Percentiles rank a stretch among this genome's conserved stretches.
phyloP scores from a whole-genome alignment of 2,329 filamentous ascomycete genomes.

The Tolypocladium endophyticum region DNA sequence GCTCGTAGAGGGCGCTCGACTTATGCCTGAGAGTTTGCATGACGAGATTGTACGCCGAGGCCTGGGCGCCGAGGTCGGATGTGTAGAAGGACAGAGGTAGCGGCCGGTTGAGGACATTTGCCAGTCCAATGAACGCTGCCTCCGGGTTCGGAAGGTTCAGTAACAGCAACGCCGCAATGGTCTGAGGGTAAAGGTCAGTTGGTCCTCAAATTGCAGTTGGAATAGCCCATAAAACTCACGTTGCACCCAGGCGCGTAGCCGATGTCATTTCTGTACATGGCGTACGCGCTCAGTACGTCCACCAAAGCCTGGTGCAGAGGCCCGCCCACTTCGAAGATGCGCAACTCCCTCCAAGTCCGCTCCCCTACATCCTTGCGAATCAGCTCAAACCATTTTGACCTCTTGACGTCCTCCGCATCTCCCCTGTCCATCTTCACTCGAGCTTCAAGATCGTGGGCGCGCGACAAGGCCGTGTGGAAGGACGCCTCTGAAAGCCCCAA shows the following conservation, averaged over 20 bases:
- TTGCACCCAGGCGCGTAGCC: slow-evolving; percentile 68
- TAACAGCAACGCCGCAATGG: slow-evolving; percentile 62
- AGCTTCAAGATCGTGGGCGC: slow-evolving; percentile 53
- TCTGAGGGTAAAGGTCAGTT: slow-evolving; percentile 26
- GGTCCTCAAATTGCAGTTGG: not conserved
- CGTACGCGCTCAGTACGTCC: slow-evolving; percentile 67
- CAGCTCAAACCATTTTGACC: slow-evolving; percentile 49
- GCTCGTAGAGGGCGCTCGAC: slow-evolving; percentile 50
- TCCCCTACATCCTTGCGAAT: slow-evolving; percentile 55
- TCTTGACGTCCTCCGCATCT: slow-evolving; percentile 41
- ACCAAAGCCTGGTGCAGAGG: slow-evolving; percentile 58
- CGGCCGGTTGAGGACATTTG: slow-evolving; percentile 68
- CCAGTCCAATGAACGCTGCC: slow-evolving; percentile 59
- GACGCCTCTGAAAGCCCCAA: slow-evolving; percentile 56
- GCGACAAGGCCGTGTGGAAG: slow-evolving; percentile 58
- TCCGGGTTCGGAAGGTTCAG: slow-evolving; percentile 57
- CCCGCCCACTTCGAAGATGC: slow-evolving; percentile 57
- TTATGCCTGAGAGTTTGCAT: slow-evolving; percentile 57
- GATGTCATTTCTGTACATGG: slow-evolving; percentile 74
- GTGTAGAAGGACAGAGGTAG: slow-evolving; percentile 67
- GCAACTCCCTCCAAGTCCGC: slow-evolving; percentile 59
- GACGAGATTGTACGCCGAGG: slow-evolving; percentile 58
- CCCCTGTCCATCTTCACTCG: slow-evolving; percentile 41
- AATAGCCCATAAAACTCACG: slow-evolving; percentile 34
- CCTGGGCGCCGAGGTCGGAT: slow-evolving; percentile 56